Percentiles rank a stretch among this genome's conserved stretches.
phyloP scores from a whole-genome alignment of 768 basidiomycete genomes.

The Lactarius indigo region DNA sequence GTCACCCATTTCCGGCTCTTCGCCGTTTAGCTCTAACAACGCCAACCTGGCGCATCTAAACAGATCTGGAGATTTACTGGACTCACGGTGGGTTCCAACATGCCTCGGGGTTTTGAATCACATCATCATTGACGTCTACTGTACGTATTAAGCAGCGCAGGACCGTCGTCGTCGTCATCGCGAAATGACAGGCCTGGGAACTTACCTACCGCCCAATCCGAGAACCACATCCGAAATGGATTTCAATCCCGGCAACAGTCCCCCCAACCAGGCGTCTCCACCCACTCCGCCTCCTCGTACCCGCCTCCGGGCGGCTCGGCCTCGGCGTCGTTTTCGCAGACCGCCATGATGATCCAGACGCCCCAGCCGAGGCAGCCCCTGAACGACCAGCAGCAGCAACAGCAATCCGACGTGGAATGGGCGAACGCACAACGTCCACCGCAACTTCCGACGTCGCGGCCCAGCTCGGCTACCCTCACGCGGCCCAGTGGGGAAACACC shows the following conservation, averaged over 20 bases:
- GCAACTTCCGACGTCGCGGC: slow-evolving; percentile 15
- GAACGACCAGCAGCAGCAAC: slow-evolving; percentile 17
- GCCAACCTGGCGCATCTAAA: slow-evolving; percentile 23
- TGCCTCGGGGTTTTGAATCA: not conserved
- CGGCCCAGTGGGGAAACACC: slow-evolving; percentile 21
- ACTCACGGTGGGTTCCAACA: slow-evolving; percentile 18
- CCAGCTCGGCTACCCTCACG: slow-evolving; percentile 19
- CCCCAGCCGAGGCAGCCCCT: slow-evolving; percentile 32
- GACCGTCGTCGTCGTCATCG: not conserved
- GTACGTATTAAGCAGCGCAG: slow-evolving; percentile 1
- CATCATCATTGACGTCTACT: not conserved
- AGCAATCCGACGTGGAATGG: slow-evolving; percentile 23
- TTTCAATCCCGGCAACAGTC: slow-evolving; percentile 24
- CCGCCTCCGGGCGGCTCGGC: slow-evolving; percentile 29
- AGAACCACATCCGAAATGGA: slow-evolving; percentile 23
- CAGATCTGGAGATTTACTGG: slow-evolving; percentile 19
- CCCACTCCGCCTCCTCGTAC: slow-evolving; percentile 14
- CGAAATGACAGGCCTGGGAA: slow-evolving; percentile 11
- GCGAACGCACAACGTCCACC: slow-evolving; percentile 16
- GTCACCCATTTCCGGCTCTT: slow-evolving; percentile 37
- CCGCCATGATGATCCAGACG: slow-evolving; percentile 42
- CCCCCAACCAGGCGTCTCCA: slow-evolving; percentile 15
- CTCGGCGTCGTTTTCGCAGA: slow-evolving; percentile 43
- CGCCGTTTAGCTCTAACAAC: slow-evolving; percentile 39
- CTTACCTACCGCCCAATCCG: slow-evolving; percentile 21